phyloP scores from a whole-genome alignment of 352 stramenopile genomes.

The Pythium apleroticum region DNA sequence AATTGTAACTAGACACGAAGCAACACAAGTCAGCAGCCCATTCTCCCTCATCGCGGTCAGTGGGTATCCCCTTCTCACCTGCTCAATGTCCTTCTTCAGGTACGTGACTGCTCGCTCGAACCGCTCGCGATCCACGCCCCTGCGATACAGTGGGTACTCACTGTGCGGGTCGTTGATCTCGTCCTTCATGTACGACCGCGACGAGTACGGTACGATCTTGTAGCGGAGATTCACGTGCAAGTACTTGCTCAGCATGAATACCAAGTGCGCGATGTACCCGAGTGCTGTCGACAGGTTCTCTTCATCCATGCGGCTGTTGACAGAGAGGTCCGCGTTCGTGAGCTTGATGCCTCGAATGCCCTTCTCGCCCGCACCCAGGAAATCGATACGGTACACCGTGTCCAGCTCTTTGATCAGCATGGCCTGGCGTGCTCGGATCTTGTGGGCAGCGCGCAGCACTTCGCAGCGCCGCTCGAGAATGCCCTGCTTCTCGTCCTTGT shows the following conservation, averaged over 20 bases:
- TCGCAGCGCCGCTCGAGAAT: slow-evolving; percentile 77
- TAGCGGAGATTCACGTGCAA: slow-evolving; percentile 85
- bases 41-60: too few species aligned
- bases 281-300: slow-evolving; percentile 83
- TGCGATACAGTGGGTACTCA: slow-evolving; percentile 85
- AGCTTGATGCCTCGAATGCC: slow-evolving; percentile 80
- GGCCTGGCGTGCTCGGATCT: slow-evolving; percentile 78
- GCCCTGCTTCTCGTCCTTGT: slow-evolving; percentile 78
- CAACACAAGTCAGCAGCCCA: slow-evolving; percentile 7
- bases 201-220: slow-evolving; percentile 76
- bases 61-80: slow-evolving; percentile 59
- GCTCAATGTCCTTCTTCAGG: slow-evolving; percentile 78
- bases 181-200: slow-evolving; percentile 79
- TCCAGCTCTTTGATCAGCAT: slow-evolving; percentile 76
- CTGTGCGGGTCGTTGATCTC: slow-evolving; percentile 81
- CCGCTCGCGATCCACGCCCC: slow-evolving; percentile 70
- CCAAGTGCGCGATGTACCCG: slow-evolving; percentile 84
- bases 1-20: slow-evolving; percentile 56
- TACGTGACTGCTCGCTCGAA: slow-evolving; percentile 80
- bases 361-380: slow-evolving; percentile 77
- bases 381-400: slow-evolving; percentile 83
- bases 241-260: slow-evolving; percentile 90
- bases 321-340: slow-evolving; percentile 65
- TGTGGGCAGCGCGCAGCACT: slow-evolving; percentile 74
- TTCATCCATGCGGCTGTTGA: slow-evolving; percentile 60